A percentile compares a stretch with the other conserved stretches of the same genome.
phyloP scores from a whole-genome alignment of 805 yeast genomes.

The Ogataea chonburiensis region DNA sequence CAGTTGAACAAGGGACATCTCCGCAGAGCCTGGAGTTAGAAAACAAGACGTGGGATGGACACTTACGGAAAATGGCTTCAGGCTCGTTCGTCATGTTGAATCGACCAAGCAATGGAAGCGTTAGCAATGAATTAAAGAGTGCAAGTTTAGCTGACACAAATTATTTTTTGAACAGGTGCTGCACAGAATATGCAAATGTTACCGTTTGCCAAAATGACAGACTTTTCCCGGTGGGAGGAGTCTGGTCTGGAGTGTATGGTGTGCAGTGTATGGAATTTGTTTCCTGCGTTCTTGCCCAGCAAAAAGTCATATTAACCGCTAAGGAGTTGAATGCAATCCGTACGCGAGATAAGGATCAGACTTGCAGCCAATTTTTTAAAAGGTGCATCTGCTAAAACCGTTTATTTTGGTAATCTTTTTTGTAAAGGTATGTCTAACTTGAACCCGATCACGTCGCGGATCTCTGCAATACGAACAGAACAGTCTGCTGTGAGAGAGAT shows the following conservation, averaged over 20 bases:
- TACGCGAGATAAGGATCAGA: no score
- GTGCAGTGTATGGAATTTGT: neutral
- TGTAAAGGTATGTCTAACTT: conserved; percentile 10
- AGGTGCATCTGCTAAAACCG: no score
- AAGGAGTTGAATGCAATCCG: neutral
- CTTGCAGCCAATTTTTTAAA: no score
- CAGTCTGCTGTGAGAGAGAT: conserved; percentile 27
- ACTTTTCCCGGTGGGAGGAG: no score
- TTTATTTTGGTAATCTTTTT: no score
- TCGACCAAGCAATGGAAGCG: conserved; percentile 5
- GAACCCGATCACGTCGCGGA: conserved; percentile 2
- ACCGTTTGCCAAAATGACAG: no score
- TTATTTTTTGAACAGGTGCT: conserved; percentile 8
- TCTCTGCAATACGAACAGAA: conserved; percentile 5
- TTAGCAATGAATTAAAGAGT: conserved; percentile 3
- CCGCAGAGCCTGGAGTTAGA: conserved; percentile 71
- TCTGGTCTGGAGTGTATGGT: no score
- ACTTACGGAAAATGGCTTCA: conserved; percentile 35
- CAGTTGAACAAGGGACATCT: conserved; percentile 89
- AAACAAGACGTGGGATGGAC: neutral
- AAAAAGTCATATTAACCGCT: no score
- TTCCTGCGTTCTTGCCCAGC: neutral
- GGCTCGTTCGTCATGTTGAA: conserved; percentile 17
- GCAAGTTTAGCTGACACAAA: conserved; percentile 1
- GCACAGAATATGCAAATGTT: no score